These are phyloP conservation scores for Claviceps digitariae DNA, from an alignment of 2,329 filamentous ascomycete genomes.

Conservation along the genomic window DNA sequence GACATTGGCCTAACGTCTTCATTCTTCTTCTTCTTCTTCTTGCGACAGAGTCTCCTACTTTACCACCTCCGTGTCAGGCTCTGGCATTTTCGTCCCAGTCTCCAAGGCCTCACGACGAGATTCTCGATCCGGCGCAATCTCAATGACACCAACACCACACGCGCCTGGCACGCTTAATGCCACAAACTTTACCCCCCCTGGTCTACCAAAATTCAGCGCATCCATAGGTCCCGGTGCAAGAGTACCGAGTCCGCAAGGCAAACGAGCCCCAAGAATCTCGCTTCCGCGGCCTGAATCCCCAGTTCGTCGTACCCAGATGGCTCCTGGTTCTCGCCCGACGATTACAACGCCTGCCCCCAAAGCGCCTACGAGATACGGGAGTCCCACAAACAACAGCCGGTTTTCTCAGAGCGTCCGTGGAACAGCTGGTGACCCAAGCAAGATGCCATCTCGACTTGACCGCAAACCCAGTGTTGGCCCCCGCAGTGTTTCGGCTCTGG, in stretches of 20 bases:
- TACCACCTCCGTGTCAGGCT: constrained; percentile 58
- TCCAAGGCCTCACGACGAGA: constrained; percentile 63
- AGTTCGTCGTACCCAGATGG: constrained; percentile 53
- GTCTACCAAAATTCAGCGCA: constrained; percentile 71
- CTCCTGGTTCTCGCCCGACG: constrained; percentile 42
- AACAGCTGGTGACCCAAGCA: constrained; percentile 47
- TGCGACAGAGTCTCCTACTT: constrained; percentile 58
- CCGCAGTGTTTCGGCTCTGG: constrained; percentile 47
- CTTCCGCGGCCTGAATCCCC: constrained; percentile 84
- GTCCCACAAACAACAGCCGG: constrained; percentile 32
- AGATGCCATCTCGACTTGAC: constrained; percentile 33
- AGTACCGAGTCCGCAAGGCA: constrained; percentile 58
- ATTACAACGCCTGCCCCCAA: constrained; percentile 30
- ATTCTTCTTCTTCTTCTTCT: constrained; percentile 4
- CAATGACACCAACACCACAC: constrained; percentile 57
- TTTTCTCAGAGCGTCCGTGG: constrained; percentile 53
- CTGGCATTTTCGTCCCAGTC: constrained; percentile 87
- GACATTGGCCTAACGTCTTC: background rate
- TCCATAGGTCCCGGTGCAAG: constrained; percentile 62
- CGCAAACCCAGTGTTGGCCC: constrained; percentile 38
- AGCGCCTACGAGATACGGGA: constrained; percentile 21
- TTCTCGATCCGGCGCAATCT: constrained; percentile 38
- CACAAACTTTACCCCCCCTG: constrained; percentile 48
- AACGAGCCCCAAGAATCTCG: constrained; percentile 54
- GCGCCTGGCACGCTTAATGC: constrained; percentile 42